Percentiles rank a stretch among this genome's conserved stretches.
Evolutionary conservation across 192 early-diverging fungal species (phyloP).

Genomic region (Podila epigama): DNA sequence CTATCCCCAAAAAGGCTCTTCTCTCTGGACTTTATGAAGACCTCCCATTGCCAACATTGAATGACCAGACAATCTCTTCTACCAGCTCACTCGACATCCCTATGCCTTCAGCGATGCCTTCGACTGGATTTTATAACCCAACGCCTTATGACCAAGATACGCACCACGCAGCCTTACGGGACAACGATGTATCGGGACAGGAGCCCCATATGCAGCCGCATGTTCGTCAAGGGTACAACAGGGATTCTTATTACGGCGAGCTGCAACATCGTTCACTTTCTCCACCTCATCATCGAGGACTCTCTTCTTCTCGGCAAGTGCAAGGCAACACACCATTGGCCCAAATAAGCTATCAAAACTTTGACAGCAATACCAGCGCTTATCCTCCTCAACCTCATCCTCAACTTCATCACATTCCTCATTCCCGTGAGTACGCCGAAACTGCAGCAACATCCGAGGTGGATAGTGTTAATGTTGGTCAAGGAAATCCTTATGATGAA

Average conservation of each 20-base stretch:
- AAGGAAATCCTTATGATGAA: background rate
- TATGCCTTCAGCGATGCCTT: slow-evolving; percentile 5
- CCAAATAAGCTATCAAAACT: slow-evolving; percentile 4
- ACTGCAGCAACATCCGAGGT: background rate
- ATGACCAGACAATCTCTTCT: background rate
- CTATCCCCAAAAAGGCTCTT: slow-evolving; percentile 14
- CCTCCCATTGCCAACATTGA: background rate
- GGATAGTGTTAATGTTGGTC: background rate
- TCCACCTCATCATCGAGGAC: background rate
- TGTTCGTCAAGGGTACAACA: background rate
- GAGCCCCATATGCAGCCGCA: background rate
- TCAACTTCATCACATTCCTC: background rate
- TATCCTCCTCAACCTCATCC: background rate
- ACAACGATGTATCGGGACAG: background rate
- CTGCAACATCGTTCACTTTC: no score
- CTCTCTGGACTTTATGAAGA: slow-evolving; percentile 41
- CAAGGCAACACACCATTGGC: slow-evolving; percentile 1
- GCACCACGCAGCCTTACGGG: background rate
- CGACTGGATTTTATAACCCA: background rate
- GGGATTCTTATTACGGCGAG: no score
- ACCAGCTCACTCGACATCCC: slow-evolving; percentile 23
- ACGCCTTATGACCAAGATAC: background rate
- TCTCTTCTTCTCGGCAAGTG: background rate
- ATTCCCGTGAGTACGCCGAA: background rate
- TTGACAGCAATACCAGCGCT: slow-evolving; percentile 4